These are phyloP conservation scores for Coemansia sp. DNA, from an alignment of 192 early-diverging fungal genomes.

Conservation along the genomic window DNA sequence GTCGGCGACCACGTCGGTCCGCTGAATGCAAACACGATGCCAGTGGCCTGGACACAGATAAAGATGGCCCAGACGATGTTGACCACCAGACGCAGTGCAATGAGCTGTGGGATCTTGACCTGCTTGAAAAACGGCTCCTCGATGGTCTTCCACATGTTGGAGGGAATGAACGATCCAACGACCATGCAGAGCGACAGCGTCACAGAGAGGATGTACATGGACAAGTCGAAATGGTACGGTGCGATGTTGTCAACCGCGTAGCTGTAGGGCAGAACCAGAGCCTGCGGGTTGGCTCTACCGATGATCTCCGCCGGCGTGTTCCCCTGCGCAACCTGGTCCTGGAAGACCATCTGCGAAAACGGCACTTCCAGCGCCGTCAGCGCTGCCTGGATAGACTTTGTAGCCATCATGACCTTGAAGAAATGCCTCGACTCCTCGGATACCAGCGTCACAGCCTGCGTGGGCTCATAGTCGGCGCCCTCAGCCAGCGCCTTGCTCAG, in stretches of 20 bases:
- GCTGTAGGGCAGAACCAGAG: slow-evolving; percentile 39
- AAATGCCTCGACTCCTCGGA: slow-evolving; percentile 49
- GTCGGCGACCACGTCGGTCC: slow-evolving; percentile 39
- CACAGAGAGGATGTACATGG: slow-evolving; percentile 45
- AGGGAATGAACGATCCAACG: slow-evolving; percentile 45
- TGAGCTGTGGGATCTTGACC: slow-evolving; percentile 26
- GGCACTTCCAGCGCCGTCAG: slow-evolving; percentile 21
- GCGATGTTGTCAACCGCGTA: slow-evolving; percentile 43
- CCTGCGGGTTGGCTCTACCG: slow-evolving; percentile 25
- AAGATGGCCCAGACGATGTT: slow-evolving; percentile 32
- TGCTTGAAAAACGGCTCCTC: slow-evolving; percentile 50
- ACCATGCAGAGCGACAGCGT: slow-evolving; percentile 49
- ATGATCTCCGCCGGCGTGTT: slow-evolving; percentile 11
- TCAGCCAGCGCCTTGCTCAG: slow-evolving; percentile 20
- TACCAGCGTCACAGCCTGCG: slow-evolving; percentile 22
- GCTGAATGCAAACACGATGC: slow-evolving; percentile 41
- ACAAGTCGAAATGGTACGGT: slow-evolving; percentile 47
- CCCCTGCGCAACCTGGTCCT: background rate
- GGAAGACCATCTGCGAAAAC: slow-evolving; percentile 31
- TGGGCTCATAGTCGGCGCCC: slow-evolving; percentile 32
- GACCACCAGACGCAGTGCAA: slow-evolving; percentile 28
- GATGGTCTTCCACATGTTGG: slow-evolving; percentile 54
- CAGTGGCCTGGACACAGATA: slow-evolving; percentile 31
- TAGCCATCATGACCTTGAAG: slow-evolving; percentile 26
- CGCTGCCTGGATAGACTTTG: slow-evolving; percentile 11